These are phyloP conservation scores for Mortierella hygrophila DNA, from an alignment of 192 early-diverging fungal species.

Conservation along the genomic window DNA sequence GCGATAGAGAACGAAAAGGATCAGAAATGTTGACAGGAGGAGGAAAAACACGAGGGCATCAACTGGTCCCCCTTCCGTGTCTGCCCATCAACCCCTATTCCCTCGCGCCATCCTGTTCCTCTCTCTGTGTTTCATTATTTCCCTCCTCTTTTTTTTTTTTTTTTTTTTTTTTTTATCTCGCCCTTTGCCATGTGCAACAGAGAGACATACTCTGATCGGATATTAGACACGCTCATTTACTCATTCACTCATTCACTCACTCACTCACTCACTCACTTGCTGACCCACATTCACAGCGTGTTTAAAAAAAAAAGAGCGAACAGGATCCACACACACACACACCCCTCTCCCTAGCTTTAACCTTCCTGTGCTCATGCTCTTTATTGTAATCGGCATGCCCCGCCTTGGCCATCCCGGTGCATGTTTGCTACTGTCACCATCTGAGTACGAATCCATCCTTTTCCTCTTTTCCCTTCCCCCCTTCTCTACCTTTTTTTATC, in stretches of 20 bases:
- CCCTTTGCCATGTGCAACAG: neutral
- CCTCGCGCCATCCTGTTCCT: neutral
- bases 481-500: neutral
- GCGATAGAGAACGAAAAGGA: neutral
- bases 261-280: neutral
- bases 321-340: neutral
- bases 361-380: neutral
- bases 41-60: neutral
- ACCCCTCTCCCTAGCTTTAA: neutral
- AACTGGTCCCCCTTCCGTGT: neutral
- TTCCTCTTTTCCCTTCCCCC: neutral
- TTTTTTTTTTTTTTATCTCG: neutral
- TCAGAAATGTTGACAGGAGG: neutral
- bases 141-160: neutral
- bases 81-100: neutral
- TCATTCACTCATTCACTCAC: neutral
- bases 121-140: neutral
- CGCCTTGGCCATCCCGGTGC: constrained; percentile 3
- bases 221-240: neutral
- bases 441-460: neutral
- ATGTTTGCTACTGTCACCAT: neutral
- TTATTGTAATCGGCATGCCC: neutral
- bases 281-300: too few species aligned
- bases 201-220: neutral
- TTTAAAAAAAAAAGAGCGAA: neutral